Conservation (phyloP, 805 yeast genomes). For the Kluyveromyces siamensis region DNA sequence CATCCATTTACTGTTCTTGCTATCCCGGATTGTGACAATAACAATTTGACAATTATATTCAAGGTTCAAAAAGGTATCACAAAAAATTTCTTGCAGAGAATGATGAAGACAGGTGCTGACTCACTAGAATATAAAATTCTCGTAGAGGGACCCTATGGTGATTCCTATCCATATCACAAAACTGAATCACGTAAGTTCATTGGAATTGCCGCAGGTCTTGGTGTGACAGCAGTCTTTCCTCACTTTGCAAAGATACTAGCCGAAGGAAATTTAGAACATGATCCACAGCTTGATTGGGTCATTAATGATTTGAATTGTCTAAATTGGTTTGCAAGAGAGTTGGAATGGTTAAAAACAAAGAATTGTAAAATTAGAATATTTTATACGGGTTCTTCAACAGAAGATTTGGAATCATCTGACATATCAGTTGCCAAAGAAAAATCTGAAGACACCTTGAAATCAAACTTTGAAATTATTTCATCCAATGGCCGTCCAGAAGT, state of each 20-base stretch:
- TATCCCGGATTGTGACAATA: conserved; percentile 19
- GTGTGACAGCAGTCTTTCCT: conserved; percentile 43
- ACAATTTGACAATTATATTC: conserved; percentile 33
- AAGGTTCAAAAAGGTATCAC: conserved; percentile 55
- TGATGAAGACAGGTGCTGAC: conserved; percentile 25
- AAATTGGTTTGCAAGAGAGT: conserved; percentile 38
- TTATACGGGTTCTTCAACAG: conserved; percentile 5
- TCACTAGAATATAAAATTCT: conserved; percentile 31
- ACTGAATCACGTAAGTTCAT: conserved; percentile 31
- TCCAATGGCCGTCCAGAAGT: conserved; percentile 41
- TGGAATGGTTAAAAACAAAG: conserved; percentile 25
- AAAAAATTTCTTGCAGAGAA: conserved; percentile 29
- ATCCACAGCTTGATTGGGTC: conserved; percentile 52
- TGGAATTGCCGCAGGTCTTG: conserved; percentile 44
- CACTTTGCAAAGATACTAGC: conserved; percentile 29
- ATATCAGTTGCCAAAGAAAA: conserved; percentile 6
- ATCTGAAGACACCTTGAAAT: background rate
- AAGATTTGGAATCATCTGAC: background rate
- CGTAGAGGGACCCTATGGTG: conserved; percentile 60
- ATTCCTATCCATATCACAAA: conserved; percentile 28
- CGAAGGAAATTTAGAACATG: conserved; percentile 16
- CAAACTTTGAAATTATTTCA: conserved; percentile 24
- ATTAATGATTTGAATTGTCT: conserved; percentile 45
- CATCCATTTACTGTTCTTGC: conserved; percentile 63
- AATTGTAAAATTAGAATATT: conserved; percentile 20